Base-by-base conservation (phyloP, 768 basidiomycete genomes). In the Nidula microcarpa region DNA sequence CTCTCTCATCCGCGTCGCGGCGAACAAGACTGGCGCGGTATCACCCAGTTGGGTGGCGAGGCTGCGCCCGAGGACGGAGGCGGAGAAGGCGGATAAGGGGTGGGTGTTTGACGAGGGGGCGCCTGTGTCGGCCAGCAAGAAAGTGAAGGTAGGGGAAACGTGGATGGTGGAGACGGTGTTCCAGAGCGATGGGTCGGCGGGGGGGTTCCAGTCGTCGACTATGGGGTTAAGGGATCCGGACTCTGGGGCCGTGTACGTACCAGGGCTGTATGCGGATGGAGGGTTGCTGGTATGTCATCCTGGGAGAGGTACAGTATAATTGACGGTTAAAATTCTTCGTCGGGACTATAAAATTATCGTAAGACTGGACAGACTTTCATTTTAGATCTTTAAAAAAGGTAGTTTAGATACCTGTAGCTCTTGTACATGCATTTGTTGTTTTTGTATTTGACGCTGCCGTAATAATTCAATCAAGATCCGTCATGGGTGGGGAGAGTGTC, bases 41-140 rank as follows among this genome's bases (percentile, higher is more conserved):
- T 66, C 83, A 1, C 76, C 82, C 3, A 87, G 85, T 54, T 89
- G 88, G 87, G 74, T 80, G 3, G 66, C 79, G 3, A 69, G 76
- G 2, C 68, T 88, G 52, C 51, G 73, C 57, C 61, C 65, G 18
- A 56, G 64, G 35, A 10, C 49, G 33, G 55, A 53, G 30, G 48
- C n/a, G n/a, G 50, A 51, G 53, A 47, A 50, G 14, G 53, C 52
- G 18, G 52, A 56, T 1, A 54, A 50, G 33, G 52, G 47, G n/a
- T 30, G 11, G 5, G 36, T 45, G 18, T 79, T 72, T 49, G 81
- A 84, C 52, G 33, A 47, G 4, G 64, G 69, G 6, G 81, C 81
- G 3, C 82, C 84, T 0, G 62, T 80, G 37, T 74, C 85, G 0
- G 75, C 73, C 35, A 72, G 64, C 52, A 63, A 61, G 44, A 74